A percentile compares a stretch with the other conserved stretches of the same genome.
phyloP scores from a whole-genome alignment of 306 rosid genomes.

The Lathyrus sativus region DNA sequence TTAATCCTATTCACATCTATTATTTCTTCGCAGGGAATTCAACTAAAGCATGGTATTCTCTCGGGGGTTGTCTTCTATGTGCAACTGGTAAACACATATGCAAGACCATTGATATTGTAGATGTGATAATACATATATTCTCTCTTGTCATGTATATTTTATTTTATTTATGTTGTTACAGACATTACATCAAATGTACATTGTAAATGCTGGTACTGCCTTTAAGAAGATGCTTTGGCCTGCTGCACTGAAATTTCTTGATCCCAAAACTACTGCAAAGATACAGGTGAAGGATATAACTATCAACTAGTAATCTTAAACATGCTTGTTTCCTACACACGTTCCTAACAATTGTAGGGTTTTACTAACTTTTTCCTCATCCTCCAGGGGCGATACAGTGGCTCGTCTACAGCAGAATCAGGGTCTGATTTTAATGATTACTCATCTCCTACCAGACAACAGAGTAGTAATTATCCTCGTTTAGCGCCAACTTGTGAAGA shows the following conservation, averaged over 20 bases:
- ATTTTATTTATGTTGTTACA: no score
- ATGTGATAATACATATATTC: conserved; percentile 24
- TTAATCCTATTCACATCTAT: no score
- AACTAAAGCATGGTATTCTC: no score
- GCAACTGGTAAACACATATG: no score
- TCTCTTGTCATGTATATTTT: no score
- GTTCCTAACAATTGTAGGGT: not conserved
- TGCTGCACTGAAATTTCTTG: conserved; percentile 90
- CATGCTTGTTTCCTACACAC: conserved; percentile 14
- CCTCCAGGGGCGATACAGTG: conserved; percentile 63
- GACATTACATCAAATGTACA: conserved; percentile 91
- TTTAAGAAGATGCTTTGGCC: conserved; percentile 98
- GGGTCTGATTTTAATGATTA: conserved; percentile 77
- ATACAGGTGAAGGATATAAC: conserved; percentile 67
- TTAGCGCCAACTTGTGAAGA: conserved; percentile 81
- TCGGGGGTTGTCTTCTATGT: no score
- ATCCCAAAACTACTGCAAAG: conserved; percentile 76
- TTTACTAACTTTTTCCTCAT: conserved; percentile 24
- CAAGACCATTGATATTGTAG: no score
- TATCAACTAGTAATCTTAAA: conserved; percentile 24
- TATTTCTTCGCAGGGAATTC: no score
- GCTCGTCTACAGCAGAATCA: conserved; percentile 71
- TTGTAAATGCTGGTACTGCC: conserved; percentile 94
- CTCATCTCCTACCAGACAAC: conserved; percentile 58
- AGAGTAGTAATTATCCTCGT: conserved; percentile 51